These are phyloP conservation scores for Phlyctochytrium bullatum DNA, from an alignment of 192 early-diverging fungal genomes.

Conservation along the genomic window DNA sequence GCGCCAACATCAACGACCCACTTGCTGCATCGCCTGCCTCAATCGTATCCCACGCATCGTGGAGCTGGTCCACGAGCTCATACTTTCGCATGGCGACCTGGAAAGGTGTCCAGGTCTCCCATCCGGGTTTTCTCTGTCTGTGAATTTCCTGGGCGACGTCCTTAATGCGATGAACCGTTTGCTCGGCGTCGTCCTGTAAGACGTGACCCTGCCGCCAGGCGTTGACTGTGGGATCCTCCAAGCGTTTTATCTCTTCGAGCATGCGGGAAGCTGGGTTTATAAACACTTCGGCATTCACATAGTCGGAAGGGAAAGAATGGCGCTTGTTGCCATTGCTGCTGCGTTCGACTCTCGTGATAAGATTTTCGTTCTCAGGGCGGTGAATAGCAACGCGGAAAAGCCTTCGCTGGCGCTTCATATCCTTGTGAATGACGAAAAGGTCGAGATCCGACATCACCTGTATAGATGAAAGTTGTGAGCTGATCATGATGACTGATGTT, in stretches of 20 bases:
- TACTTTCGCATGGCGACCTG: slow-evolving; percentile 9
- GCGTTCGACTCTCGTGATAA: background rate
- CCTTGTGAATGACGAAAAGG: slow-evolving; percentile 15
- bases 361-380: background rate
- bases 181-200: slow-evolving; percentile 5
- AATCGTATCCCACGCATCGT: slow-evolving; percentile 31
- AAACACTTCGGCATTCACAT: slow-evolving; percentile 24
- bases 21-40: slow-evolving; percentile 26
- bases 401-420: slow-evolving; percentile 15
- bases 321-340: background rate
- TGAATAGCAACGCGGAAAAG: slow-evolving; percentile 16
- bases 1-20: slow-evolving; percentile 24
- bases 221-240: slow-evolving; percentile 17
- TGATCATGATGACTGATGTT: no score
- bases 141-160: slow-evolving; percentile 1
- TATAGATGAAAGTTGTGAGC: no score
- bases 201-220: slow-evolving; percentile 25
- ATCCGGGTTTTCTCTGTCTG: slow-evolving; percentile 10
- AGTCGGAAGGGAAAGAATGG: background rate
- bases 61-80: slow-evolving; percentile 13
- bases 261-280: slow-evolving; percentile 20
- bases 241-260: slow-evolving; percentile 11
- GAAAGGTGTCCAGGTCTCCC: slow-evolving; percentile 10
- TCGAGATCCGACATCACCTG: slow-evolving; percentile 24
- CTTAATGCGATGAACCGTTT: slow-evolving; percentile 5